Evolutionary conservation across 2,329 filamentous ascomycete species (phyloP).

Genomic region (Aspergillus oerlinghausenensis): DNA sequence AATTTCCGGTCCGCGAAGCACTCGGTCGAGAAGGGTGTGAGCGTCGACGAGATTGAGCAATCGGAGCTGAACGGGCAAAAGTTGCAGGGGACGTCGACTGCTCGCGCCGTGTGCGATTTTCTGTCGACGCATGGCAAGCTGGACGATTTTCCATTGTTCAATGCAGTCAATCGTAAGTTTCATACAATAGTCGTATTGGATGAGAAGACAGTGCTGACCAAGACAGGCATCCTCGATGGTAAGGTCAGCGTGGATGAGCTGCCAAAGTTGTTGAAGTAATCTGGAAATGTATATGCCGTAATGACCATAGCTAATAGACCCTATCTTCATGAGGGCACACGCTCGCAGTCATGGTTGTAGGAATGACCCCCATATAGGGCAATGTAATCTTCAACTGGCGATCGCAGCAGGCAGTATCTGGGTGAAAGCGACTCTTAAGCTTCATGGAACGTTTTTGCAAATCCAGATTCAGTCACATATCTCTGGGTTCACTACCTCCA

Average conservation of each 20-base stretch:
- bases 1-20: slow-evolving; percentile 15
- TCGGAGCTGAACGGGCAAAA: slow-evolving; percentile 16
- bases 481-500: not conserved
- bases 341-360: too few species aligned
- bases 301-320: not conserved
- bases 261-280: not conserved
- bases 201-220: not conserved
- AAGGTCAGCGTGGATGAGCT: slow-evolving; percentile 1
- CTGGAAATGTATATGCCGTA: not conserved
- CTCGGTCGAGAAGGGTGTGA: slow-evolving; percentile 14
- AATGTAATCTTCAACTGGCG: too few species aligned
- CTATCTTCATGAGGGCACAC: not conserved
- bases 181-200: too few species aligned
- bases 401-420: not conserved
- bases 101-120: slow-evolving; percentile 9
- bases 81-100: slow-evolving; percentile 14
- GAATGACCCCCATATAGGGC: not conserved
- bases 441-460: too few species aligned
- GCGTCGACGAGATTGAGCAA: slow-evolving; percentile 13
- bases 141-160: slow-evolving; percentile 13
- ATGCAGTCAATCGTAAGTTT: slow-evolving; percentile 7
- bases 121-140: slow-evolving; percentile 9
- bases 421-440: not conserved
- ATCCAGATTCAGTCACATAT: not conserved
- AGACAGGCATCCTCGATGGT: slow-evolving; percentile 2